Evolutionary conservation across 768 basidiomycete species (phyloP), one percentile per base, ranked within the genome.

Genomic region (Rhodocollybia butyracea): DNA sequence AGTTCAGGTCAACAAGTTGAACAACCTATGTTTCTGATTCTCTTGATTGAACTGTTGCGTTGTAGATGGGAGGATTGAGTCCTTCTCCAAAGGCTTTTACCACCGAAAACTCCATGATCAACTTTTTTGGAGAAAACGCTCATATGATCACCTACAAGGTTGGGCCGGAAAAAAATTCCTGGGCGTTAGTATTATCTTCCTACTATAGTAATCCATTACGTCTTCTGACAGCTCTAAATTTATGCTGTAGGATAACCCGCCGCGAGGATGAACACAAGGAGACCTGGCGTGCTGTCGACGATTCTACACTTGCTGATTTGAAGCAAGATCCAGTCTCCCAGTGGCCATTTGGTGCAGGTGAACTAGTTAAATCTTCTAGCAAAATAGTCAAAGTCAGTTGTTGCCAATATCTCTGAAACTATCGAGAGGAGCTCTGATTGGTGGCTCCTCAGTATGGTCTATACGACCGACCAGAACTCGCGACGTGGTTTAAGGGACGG

Each of bases 401-500:
- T 39, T 8, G n/a, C n/a, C n/a, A n/a, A n/a, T 45, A 43, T 32
- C 47, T 19, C 7, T 7, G 22, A 26, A 6, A 15, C 36, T n/a
- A 24, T 10, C 15, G 41, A 43, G 22, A 19, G 17, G 38, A 46
- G 32, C n/a, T 21, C 56, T 56, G n/a, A 57, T 24, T 52, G 31
- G 22, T 13, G 2, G 27, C 39, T 24, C 17, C 4, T 8, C 19
- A 76, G 74, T 76, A 68, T 57, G 77, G 75, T 5, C 53, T 77
- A 47, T 78, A 78, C 57, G 75, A 76, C 58, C 73, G 76, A 17
- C 72, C 73, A 7, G 72, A 74, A 42, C 60, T 77, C 26, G 57
- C 63, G 27, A 61, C 67, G 3, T 78, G 77, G 77, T 70, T 76
- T 58, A 66, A 68, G 36, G 73, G 72, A 24, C 68, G 76, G 12